Conservation (phyloP, 306 rosid genomes). For the Cucumis sativus region Cucumber_9930_V3 NC_026658.2:24502501-24503000, state of each 20-base stretch:
- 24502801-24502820: neutral
- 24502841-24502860: neutral
- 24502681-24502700: constrained; percentile 28
- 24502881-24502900: neutral
- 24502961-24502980: neutral
- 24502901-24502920: neutral
- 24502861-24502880: neutral
- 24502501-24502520: too few relatives aligned
- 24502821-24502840: too few relatives aligned
- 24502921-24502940: neutral
- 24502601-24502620: neutral
- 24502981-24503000: neutral
- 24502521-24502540: neutral
- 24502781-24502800: constrained; percentile 10
- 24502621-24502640: constrained; percentile 18
- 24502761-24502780: constrained; percentile 9
- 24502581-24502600: constrained; percentile 4
- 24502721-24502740: constrained; percentile 30
- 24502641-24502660: constrained; percentile 9
- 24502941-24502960: neutral
- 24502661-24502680: neutral
- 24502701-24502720: constrained; percentile 35
- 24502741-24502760: constrained; percentile 16
- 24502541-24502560: constrained; percentile 9
- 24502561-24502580: constrained; percentile 10